phyloP scores from a whole-genome alignment of 163 green algal species.

The Scenedesmus sp. region DNA sequence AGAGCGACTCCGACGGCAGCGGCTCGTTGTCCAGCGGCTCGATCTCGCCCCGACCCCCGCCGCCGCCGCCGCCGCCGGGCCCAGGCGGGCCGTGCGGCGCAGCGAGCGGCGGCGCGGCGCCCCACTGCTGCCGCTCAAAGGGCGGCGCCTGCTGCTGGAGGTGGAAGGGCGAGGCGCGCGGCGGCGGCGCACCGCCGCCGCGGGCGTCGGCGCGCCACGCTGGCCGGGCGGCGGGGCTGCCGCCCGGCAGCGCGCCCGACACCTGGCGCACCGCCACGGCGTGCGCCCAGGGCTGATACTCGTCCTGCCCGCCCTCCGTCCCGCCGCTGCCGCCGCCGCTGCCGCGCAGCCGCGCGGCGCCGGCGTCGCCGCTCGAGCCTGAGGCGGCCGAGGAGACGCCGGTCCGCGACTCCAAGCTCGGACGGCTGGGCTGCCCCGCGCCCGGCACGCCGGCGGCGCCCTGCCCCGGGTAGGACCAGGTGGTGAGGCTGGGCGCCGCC shows the following conservation, averaged over 20 bases:
- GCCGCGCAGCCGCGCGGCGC: background rate
- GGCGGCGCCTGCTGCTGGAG: slow-evolving; percentile 9
- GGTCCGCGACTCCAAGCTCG: too few species aligned
- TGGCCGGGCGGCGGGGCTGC: too few species aligned
- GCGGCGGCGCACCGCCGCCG: too few species aligned
- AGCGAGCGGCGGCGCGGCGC: background rate
- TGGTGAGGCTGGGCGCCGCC: too few species aligned
- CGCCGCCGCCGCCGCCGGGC: background rate
- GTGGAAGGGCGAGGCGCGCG: too few species aligned
- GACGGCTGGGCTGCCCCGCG: too few species aligned
- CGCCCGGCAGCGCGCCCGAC: too few species aligned
- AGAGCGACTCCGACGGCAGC: slow-evolving; percentile 1
- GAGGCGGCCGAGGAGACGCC: too few species aligned
- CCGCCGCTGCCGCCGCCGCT: background rate
- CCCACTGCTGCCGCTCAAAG: background rate
- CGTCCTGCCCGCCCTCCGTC: background rate
- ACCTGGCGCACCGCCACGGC: slow-evolving; percentile 25
- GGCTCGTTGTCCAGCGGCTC: background rate
- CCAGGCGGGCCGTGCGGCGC: background rate
- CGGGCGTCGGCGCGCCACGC: too few species aligned
- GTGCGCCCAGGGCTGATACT: slow-evolving; percentile 26
- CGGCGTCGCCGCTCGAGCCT: background rate
- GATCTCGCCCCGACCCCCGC: background rate
- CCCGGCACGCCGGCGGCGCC: too few species aligned
- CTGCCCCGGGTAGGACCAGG: too few species aligned